A percentile compares a stretch with the other conserved stretches of the same genome.
Evolutionary conservation across 306 rosid species (phyloP).

Genomic region (Prinsepia uniflora): DNA sequence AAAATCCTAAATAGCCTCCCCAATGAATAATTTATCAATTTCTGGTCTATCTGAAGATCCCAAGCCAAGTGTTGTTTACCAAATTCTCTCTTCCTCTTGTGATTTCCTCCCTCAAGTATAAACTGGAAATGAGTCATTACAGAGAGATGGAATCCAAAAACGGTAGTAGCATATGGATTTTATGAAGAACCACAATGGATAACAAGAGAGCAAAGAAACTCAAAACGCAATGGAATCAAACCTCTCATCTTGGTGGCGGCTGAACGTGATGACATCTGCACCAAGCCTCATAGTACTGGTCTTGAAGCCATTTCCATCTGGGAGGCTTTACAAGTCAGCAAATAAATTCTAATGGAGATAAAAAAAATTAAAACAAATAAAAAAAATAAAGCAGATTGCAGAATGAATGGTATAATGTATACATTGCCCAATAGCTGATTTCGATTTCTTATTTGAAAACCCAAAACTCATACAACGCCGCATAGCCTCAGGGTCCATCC

Average conservation of each 20-base stretch:
- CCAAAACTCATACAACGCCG: slow-evolving; percentile 95
- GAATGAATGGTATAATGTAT: slow-evolving; percentile 37
- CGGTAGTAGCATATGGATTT: not conserved
- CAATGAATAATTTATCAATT: too few species aligned
- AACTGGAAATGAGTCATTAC: too few species aligned
- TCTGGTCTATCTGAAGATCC: too few species aligned
- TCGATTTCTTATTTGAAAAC: slow-evolving; percentile 73
- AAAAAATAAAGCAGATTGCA: slow-evolving; percentile 1
- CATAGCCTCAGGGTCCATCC: slow-evolving; percentile 86
- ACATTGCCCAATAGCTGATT: slow-evolving; percentile 81
- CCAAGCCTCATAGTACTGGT: slow-evolving; percentile 99
- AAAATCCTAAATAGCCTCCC: too few species aligned
- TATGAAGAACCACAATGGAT: not conserved
- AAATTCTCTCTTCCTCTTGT: too few species aligned
- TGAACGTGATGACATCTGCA: slow-evolving; percentile 84
- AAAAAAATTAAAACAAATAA: slow-evolving; percentile 26
- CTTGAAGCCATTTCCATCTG: slow-evolving; percentile 99
- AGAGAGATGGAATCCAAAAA: too few species aligned
- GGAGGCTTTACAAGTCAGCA: slow-evolving; percentile 35
- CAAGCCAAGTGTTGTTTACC: too few species aligned
- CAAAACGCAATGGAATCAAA: slow-evolving; percentile 24
- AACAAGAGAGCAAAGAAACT: slow-evolving; percentile 4
- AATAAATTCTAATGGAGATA: slow-evolving; percentile 28
- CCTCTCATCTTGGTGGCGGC: slow-evolving; percentile 60
- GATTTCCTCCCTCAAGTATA: too few species aligned